phyloP scores from a whole-genome alignment of 495 filamentous ascomycete species.

The Pseudevernia furfuracea region DNA sequence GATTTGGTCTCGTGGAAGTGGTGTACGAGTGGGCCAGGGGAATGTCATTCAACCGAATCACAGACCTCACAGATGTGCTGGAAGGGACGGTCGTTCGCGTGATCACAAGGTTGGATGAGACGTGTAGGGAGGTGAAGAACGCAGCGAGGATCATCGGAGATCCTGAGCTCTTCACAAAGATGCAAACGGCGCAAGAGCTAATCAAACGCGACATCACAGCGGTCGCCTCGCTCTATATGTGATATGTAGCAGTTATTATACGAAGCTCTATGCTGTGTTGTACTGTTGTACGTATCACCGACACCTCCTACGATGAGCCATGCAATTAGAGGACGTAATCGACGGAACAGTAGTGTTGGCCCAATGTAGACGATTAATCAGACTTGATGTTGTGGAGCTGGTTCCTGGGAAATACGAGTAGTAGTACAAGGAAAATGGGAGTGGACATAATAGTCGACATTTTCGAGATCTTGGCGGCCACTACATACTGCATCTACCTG shows the following conservation, averaged over 20 bases:
- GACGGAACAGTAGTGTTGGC: not conserved
- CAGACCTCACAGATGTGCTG: slow-evolving; percentile 89
- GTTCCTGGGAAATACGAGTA: not conserved
- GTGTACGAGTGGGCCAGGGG: slow-evolving; percentile 98
- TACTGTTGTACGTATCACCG: not conserved
- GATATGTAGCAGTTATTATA: not conserved
- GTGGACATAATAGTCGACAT: not conserved
- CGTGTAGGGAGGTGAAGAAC: slow-evolving; percentile 94
- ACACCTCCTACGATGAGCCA: not conserved
- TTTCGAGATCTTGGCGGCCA: slow-evolving; percentile 6
- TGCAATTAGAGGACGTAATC: not conserved
- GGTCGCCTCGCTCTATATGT: slow-evolving; percentile 79
- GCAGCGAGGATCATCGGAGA: slow-evolving; percentile 95
- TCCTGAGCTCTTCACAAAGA: slow-evolving; percentile 85
- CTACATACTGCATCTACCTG: not conserved
- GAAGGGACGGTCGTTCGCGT: slow-evolving; percentile 94
- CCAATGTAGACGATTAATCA: not conserved
- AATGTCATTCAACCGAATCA: slow-evolving; percentile 98
- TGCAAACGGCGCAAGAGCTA: slow-evolving; percentile 91
- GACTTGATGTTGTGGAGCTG: not conserved
- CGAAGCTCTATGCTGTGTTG: not conserved
- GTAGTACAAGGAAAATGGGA: not conserved
- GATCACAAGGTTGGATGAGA: slow-evolving; percentile 89
- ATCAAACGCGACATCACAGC: slow-evolving; percentile 94
- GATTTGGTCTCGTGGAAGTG: slow-evolving; percentile 92